Evolutionary conservation across 2,329 filamentous ascomycete species (phyloP).

Genomic region (Purpureocillium takamizusanense): DNA sequence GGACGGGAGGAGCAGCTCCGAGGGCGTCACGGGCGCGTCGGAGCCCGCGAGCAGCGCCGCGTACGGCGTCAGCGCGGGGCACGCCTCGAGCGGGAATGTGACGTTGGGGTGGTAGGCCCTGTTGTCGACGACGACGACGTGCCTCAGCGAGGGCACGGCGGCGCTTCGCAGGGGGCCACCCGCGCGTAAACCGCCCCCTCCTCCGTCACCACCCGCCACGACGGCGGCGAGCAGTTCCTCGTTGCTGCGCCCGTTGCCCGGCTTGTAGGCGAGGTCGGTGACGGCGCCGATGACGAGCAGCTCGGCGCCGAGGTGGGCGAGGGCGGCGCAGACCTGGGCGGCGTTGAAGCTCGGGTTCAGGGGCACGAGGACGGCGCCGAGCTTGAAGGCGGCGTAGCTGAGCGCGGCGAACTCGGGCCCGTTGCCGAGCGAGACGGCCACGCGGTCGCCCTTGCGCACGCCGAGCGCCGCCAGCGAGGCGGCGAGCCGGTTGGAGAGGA

Average conservation of each 20-base stretch:
- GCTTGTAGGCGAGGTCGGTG: conserved; percentile 67
- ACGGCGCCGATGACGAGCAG: conserved; percentile 81
- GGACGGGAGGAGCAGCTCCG: conserved; percentile 39
- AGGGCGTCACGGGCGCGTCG: conserved; percentile 27
- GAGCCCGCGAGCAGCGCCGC: conserved; percentile 26
- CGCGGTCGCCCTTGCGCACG: conserved; percentile 72
- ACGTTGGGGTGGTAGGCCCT: conserved; percentile 37
- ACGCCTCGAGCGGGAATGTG: conserved; percentile 32
- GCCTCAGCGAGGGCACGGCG: conserved; percentile 59
- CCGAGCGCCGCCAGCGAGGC: conserved; percentile 59
- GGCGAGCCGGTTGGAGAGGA: conserved; percentile 67
- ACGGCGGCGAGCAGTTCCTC: conserved; percentile 35
- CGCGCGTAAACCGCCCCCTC: conserved; percentile 28
- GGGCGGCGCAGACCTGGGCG: conserved; percentile 66
- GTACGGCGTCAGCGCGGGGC: conserved; percentile 36
- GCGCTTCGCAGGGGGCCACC: conserved; percentile 23
- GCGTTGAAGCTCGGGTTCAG: conserved; percentile 85
- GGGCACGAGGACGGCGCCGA: conserved; percentile 90
- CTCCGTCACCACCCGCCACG: too few species aligned
- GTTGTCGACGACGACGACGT: conserved; percentile 75
- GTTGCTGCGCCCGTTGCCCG: conserved; percentile 45
- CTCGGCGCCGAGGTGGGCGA: conserved; percentile 63
- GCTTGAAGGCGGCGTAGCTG: conserved; percentile 85
- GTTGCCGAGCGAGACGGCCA: conserved; percentile 83
- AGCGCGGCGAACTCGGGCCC: conserved; percentile 73